Evolutionary conservation across 495 filamentous ascomycete species (phyloP).

Genomic region (Rhypophila decipiens): DNA sequence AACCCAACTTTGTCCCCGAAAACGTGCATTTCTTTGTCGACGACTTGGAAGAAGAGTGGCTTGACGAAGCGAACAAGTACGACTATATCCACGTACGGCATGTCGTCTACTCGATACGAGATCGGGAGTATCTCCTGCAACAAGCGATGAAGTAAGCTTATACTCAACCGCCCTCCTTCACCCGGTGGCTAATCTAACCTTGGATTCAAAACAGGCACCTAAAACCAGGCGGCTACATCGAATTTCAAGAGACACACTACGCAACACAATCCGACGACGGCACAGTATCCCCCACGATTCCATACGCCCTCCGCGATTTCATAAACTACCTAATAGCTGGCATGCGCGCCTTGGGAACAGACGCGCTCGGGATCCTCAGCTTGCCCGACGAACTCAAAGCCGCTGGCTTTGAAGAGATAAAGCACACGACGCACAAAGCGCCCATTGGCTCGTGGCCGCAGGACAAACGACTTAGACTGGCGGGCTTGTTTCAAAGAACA

Average conservation of each 20-base stretch:
- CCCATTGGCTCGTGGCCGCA: constrained; percentile 29
- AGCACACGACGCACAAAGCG: constrained; percentile 18
- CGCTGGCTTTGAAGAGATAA: constrained; percentile 26
- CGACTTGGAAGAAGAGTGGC: constrained; percentile 55
- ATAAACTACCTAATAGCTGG: constrained; percentile 23
- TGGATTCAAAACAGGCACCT: constrained; percentile 21
- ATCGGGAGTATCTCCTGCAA: constrained; percentile 25
- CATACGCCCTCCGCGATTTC: constrained; percentile 33
- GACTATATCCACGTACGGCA: constrained; percentile 53
- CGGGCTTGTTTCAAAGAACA: constrained; percentile 27
- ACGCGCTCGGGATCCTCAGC: constrained; percentile 17
- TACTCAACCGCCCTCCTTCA: neutral
- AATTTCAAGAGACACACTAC: constrained; percentile 44
- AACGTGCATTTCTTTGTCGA: constrained; percentile 58
- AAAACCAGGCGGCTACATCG: constrained; percentile 50
- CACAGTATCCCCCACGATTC: constrained; percentile 19
- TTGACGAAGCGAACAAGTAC: constrained; percentile 44
- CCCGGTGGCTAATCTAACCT: neutral
- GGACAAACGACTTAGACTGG: constrained; percentile 24
- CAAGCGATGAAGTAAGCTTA: constrained; percentile 26
- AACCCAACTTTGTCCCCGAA: constrained; percentile 50
- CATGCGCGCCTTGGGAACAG: constrained; percentile 19
- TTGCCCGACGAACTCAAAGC: constrained; percentile 14
- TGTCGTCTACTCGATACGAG: constrained; percentile 42
- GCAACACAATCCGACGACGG: constrained; percentile 38